phyloP scores from a whole-genome alignment of 2,329 filamentous ascomycete genomes.

The Cladophialophora exuberans region DNA sequence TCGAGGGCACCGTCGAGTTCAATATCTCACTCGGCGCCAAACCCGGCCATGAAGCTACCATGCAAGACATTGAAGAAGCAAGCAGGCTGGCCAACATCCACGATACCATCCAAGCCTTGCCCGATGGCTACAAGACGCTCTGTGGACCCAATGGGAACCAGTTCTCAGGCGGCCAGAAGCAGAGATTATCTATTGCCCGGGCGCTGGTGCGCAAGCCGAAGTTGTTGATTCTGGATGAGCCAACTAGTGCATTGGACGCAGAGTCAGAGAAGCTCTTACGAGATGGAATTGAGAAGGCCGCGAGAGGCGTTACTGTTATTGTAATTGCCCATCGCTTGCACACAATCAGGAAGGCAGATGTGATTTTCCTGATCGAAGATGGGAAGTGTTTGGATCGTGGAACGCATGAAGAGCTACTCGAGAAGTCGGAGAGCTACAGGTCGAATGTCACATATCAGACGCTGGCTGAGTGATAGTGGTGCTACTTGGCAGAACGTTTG shows the following conservation, averaged over 20 bases:
- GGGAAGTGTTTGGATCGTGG: constrained; percentile 83
- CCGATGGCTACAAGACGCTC: constrained; percentile 55
- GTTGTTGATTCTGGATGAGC: constrained; percentile 63
- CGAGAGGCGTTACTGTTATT: constrained; percentile 55
- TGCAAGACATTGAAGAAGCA: constrained; percentile 73
- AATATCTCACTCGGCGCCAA: constrained; percentile 80
- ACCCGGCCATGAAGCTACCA: constrained; percentile 62
- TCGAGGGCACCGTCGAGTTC: constrained; percentile 85
- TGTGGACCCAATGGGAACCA: constrained; percentile 59
- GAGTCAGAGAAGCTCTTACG: constrained; percentile 56
- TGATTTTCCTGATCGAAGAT: constrained; percentile 69
- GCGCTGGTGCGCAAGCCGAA: constrained; percentile 60
- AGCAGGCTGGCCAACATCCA: constrained; percentile 64
- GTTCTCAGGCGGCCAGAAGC: constrained; percentile 62
- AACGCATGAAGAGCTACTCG: constrained; percentile 73
- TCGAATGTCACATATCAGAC: constrained; percentile 19
- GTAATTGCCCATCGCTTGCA: constrained; percentile 48
- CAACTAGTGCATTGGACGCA: constrained; percentile 62
- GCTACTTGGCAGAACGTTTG: background rate
- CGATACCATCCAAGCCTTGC: constrained; percentile 54
- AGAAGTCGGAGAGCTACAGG: constrained; percentile 69
- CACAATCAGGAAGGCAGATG: constrained; percentile 65
- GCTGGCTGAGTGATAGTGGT: constrained; percentile 3
- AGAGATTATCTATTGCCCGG: constrained; percentile 61
- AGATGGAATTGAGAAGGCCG: constrained; percentile 48